Conservation (phyloP, 192 early-diverging fungal genomes). For the Funneliformis geosporum region DNA sequence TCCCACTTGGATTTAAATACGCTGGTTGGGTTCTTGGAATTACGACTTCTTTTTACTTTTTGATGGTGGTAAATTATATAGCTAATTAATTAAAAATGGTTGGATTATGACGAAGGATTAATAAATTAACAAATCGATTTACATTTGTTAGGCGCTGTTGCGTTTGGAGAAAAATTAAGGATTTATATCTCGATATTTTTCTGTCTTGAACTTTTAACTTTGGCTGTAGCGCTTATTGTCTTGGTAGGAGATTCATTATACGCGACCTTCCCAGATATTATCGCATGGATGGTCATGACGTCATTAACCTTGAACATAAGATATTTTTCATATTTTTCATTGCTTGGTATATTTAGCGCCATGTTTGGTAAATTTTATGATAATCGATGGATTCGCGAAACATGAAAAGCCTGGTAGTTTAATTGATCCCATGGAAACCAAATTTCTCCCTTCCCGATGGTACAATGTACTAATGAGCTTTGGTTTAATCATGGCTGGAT, state of each 20-base stretch:
- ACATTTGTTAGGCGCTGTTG: conserved; percentile 41
- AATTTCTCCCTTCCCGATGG: conserved; percentile 40
- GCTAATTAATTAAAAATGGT: conserved; percentile 63
- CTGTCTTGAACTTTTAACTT: conserved; percentile 44
- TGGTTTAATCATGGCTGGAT: conserved; percentile 60
- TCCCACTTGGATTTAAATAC: conserved; percentile 60
- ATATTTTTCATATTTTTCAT: conserved; percentile 53
- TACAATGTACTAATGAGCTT: conserved; percentile 47
- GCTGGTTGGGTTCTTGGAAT: conserved; percentile 65
- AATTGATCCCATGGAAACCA: conserved; percentile 50
- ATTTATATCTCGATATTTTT: conserved; percentile 38
- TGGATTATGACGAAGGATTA: conserved; percentile 33
- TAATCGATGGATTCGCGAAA: conserved; percentile 59
- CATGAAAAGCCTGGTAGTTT: conserved; percentile 56
- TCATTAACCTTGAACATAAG: conserved; percentile 53
- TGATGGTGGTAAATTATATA: conserved; percentile 49
- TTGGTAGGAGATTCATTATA: conserved; percentile 43
- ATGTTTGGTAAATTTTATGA: conserved; percentile 55
- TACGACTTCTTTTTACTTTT: conserved; percentile 46
- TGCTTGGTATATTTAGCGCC: conserved; percentile 62
- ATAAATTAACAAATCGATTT: neutral
- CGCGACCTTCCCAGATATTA: conserved; percentile 37
- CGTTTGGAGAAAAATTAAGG: conserved; percentile 39
- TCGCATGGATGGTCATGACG: conserved; percentile 49
- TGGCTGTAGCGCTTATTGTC: conserved; percentile 41